Evolutionary conservation across 2,329 filamentous ascomycete species (phyloP).

Genomic region (Fusarium virguliforme): DNA sequence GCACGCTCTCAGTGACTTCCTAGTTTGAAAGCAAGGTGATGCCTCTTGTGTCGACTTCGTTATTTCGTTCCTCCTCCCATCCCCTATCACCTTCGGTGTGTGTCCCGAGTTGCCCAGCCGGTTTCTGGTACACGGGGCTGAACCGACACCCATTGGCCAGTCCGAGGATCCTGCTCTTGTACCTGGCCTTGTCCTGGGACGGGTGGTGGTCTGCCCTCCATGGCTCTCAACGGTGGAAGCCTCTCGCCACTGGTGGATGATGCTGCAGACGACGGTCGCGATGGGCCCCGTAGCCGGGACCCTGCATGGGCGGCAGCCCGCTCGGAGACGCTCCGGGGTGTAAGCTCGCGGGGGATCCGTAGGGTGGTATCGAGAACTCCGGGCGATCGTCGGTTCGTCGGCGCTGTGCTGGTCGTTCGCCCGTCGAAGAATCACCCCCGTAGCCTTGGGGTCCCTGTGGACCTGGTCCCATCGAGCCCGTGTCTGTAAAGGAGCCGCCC

Average conservation of each 20-base stretch:
- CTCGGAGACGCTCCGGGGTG: constrained; percentile 55
- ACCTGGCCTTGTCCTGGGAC: constrained; percentile 48
- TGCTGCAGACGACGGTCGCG: constrained; percentile 59
- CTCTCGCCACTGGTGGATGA: constrained; percentile 60
- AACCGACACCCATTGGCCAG: constrained; percentile 57
- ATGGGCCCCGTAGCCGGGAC: constrained; percentile 57
- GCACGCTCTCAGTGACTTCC: constrained; percentile 13
- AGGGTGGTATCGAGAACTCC: constrained; percentile 60
- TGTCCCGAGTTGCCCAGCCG: constrained; percentile 57
- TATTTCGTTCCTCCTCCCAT: constrained; percentile 31
- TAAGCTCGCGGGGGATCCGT: constrained; percentile 53
- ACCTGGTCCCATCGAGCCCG: constrained; percentile 55
- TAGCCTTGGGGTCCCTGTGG: constrained; percentile 54
- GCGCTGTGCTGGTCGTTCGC: constrained; percentile 64
- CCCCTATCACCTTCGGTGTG: constrained; percentile 46
- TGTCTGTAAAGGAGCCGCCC: constrained; percentile 57
- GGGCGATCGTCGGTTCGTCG: constrained; percentile 66
- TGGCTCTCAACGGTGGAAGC: constrained; percentile 64
- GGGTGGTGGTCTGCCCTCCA: constrained; percentile 58
- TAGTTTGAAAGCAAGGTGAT: constrained; percentile 17
- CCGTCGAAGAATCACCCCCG: constrained; percentile 61
- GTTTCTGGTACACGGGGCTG: constrained; percentile 55
- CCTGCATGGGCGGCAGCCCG: constrained; percentile 61
- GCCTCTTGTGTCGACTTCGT: constrained; percentile 12
- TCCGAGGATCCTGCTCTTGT: constrained; percentile 56